These are phyloP conservation scores for Drechmeria coniospora DNA, from an alignment of 2,329 filamentous ascomycete species.

Conservation along the genomic window DNA sequence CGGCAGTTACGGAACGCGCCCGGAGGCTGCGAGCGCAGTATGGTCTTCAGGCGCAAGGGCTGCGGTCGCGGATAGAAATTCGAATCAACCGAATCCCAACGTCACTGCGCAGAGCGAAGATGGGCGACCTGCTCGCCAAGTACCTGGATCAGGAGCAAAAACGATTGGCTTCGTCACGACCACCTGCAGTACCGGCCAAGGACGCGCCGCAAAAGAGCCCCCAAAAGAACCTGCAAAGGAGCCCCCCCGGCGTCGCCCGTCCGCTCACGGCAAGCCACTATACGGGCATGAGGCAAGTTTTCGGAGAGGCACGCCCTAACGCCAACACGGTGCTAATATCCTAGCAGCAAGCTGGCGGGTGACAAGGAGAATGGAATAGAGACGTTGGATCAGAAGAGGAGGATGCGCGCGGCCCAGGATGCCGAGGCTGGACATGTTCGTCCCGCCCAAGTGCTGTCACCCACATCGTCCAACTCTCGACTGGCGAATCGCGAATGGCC, in stretches of 20 bases:
- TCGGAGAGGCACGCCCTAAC: slow-evolving; percentile 1
- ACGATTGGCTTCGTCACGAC: slow-evolving; percentile 16
- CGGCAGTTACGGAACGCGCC: slow-evolving; percentile 67
- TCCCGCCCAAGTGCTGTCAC: slow-evolving; percentile 55
- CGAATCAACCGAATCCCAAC: slow-evolving; percentile 84
- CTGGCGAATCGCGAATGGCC: slow-evolving; percentile 33
- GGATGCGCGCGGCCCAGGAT: slow-evolving; percentile 28
- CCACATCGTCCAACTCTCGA: slow-evolving; percentile 67
- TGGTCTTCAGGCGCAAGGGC: slow-evolving; percentile 69
- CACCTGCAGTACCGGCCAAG: slow-evolving; percentile 35
- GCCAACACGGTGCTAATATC: not conserved
- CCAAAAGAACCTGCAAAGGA: slow-evolving; percentile 18
- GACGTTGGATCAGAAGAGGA: slow-evolving; percentile 53
- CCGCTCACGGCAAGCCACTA: too few species aligned
- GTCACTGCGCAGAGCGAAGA: slow-evolving; percentile 60
- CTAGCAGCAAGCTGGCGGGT: slow-evolving; percentile 46
- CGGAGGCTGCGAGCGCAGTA: slow-evolving; percentile 81
- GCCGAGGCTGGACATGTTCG: slow-evolving; percentile 21
- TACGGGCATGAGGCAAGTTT: slow-evolving; percentile 34
- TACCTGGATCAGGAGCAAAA: slow-evolving; percentile 30
- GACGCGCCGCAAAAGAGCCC: slow-evolving; percentile 24
- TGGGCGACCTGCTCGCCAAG: slow-evolving; percentile 58
- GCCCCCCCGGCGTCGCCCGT: too few species aligned
- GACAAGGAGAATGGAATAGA: slow-evolving; percentile 66
- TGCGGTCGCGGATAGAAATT: slow-evolving; percentile 77